phyloP scores from a whole-genome alignment of 2,329 filamentous ascomycete species.

The Exophiala alcalophila region DNA sequence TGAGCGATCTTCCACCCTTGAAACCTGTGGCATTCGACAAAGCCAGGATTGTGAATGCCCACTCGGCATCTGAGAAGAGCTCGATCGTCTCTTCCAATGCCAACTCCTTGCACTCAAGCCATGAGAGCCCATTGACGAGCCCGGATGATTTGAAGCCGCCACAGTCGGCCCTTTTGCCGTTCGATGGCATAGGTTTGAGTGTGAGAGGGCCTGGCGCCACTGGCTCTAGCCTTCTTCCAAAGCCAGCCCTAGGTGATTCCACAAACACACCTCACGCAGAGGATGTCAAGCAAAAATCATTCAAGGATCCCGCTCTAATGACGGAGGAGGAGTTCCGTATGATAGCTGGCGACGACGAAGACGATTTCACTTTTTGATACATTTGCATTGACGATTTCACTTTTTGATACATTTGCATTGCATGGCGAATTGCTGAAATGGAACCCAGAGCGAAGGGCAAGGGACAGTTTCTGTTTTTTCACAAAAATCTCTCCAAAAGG shows the following conservation, averaged over 20 bases:
- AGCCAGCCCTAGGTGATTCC: neutral
- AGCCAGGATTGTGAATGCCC: neutral
- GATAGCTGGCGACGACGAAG: constrained; percentile 10
- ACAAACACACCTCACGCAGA: neutral
- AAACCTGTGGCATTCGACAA: neutral
- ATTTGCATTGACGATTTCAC: constrained; percentile 10
- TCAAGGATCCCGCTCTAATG: constrained; percentile 18
- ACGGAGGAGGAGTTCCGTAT: constrained; percentile 9
- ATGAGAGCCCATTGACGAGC: constrained; percentile 4
- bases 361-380: constrained; percentile 14
- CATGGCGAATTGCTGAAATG: too few species aligned
- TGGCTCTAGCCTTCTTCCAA: too few species aligned
- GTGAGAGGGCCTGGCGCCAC: too few species aligned
- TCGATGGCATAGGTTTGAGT: too few species aligned
- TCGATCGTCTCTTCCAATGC: constrained; percentile 5
- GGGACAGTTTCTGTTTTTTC: too few species aligned
- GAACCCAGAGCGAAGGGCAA: too few species aligned
- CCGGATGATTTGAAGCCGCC: constrained; percentile 6
- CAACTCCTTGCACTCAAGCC: constrained; percentile 2
- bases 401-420: constrained; percentile 4
- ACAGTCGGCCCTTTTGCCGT: neutral
- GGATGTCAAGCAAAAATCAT: neutral
- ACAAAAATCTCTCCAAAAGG: too few species aligned
- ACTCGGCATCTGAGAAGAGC: constrained; percentile 4
- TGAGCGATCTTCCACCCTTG: neutral